phyloP scores from a whole-genome alignment of 345 rosid species.

The Linum usitatissimum region DNA sequence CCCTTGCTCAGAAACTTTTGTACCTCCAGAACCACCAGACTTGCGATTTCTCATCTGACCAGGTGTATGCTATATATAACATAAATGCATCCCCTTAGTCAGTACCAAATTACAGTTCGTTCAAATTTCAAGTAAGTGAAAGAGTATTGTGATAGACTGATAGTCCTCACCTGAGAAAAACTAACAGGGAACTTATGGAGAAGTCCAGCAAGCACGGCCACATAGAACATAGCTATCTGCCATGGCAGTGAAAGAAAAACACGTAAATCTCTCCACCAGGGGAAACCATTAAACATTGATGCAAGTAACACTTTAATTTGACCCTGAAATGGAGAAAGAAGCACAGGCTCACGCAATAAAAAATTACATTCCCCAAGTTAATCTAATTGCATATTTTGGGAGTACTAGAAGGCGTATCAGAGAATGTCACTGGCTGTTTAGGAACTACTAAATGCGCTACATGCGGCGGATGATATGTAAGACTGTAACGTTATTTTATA shows the following conservation, averaged over 20 bases:
- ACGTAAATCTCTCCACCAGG: neutral
- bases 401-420: neutral
- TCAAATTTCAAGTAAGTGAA: slow-evolving; percentile 5
- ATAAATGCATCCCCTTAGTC: slow-evolving; percentile 9
- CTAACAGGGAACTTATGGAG: slow-evolving; percentile 64
- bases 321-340: neutral
- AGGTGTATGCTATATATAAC: slow-evolving; percentile 48
- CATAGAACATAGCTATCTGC: slow-evolving; percentile 76
- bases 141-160: neutral
- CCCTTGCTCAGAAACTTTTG: slow-evolving; percentile 59
- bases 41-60: slow-evolving; percentile 73
- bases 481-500: too few relatives aligned
- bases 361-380: neutral
- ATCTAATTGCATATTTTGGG: too few relatives aligned
- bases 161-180: slow-evolving; percentile 57
- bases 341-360: neutral
- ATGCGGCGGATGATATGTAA: too few relatives aligned
- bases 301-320: too few relatives aligned
- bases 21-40: slow-evolving; percentile 50
- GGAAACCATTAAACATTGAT: neutral
- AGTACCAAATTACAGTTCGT: slow-evolving; percentile 13
- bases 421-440: neutral
- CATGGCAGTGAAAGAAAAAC: slow-evolving; percentile 13
- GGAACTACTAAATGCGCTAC: too few relatives aligned
- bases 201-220: slow-evolving; percentile 73